Conservation (phyloP, 2,329 filamentous ascomycete species). For the Colletotrichum sp. region DNA sequence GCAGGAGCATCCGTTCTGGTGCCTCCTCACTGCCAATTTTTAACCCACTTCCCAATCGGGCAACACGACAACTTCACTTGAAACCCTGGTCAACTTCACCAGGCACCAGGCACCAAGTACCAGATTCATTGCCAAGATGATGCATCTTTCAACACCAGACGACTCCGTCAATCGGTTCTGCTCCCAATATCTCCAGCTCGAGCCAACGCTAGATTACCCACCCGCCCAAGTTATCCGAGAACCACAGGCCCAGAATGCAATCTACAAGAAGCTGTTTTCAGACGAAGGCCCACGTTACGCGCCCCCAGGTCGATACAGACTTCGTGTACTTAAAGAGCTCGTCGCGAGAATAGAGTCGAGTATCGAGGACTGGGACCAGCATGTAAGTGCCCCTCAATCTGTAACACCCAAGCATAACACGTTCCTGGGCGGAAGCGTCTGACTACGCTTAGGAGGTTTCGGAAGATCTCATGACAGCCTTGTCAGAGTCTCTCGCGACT, state of each 20-base stretch:
- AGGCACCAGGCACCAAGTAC: neutral
- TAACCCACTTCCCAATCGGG: neutral
- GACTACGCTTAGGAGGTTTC: conserved; percentile 72
- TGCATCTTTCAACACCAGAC: neutral
- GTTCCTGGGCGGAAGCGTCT: neutral
- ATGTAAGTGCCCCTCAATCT: conserved; percentile 66
- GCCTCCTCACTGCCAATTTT: neutral
- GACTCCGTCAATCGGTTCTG: conserved; percentile 57
- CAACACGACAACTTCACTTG: neutral
- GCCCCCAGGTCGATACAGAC: conserved; percentile 73
- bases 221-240: conserved; percentile 61
- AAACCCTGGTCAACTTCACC: neutral
- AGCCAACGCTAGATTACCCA: conserved; percentile 70
- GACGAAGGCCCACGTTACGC: conserved; percentile 56
- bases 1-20: neutral
- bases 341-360: conserved; percentile 72
- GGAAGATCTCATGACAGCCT: conserved; percentile 75
- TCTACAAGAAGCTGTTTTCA: conserved; percentile 73
- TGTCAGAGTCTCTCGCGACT: conserved; percentile 69
- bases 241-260: conserved; percentile 65
- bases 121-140: neutral
- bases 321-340: conserved; percentile 76
- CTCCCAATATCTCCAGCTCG: conserved; percentile 81
- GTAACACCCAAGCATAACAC: neutral
- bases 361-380: conserved; percentile 81